phyloP scores from a whole-genome alignment of 805 yeast genomes.

The Wickerhamomyces alni region DNA sequence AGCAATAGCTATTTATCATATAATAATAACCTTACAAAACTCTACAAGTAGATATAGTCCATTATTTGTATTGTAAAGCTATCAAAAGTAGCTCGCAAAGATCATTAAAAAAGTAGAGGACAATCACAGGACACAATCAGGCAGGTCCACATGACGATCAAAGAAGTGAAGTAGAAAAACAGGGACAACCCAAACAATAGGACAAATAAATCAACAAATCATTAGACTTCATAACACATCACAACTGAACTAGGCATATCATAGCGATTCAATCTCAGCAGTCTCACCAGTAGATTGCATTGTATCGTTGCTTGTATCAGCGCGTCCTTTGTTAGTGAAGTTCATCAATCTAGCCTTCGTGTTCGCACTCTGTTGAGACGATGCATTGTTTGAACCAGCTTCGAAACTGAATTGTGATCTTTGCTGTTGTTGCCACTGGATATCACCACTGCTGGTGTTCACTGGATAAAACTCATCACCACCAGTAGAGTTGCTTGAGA shows the following conservation, averaged over 20 bases:
- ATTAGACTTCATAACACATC: background rate
- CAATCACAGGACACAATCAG: too few species aligned
- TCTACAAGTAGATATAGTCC: too few species aligned
- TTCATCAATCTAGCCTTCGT: conserved; percentile 31
- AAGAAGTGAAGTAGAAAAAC: too few species aligned
- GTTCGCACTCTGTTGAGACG: conserved; percentile 14
- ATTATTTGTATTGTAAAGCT: too few species aligned
- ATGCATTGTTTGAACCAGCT: conserved; percentile 17
- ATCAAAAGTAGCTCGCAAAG: too few species aligned
- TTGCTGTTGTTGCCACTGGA: conserved; percentile 17
- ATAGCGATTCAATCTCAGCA: conserved; percentile 26
- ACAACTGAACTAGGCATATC: background rate
- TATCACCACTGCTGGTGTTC: conserved; percentile 11
- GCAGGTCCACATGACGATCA: too few species aligned
- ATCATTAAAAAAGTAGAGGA: too few species aligned
- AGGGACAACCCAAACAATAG: too few species aligned
- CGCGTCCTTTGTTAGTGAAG: conserved; percentile 27
- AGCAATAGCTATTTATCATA: too few species aligned
- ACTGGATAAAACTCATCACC: conserved; percentile 24
- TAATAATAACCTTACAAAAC: too few species aligned
- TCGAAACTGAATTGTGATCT: conserved; percentile 25
- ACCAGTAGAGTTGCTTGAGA: conserved; percentile 9
- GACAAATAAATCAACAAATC: too few species aligned
- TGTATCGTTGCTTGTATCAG: conserved; percentile 26
- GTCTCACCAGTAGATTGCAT: conserved; percentile 20